These are phyloP conservation scores for Fusarium domesticum DNA, from an alignment of 2,329 filamentous ascomycete species.

Conservation along the genomic window DNA sequence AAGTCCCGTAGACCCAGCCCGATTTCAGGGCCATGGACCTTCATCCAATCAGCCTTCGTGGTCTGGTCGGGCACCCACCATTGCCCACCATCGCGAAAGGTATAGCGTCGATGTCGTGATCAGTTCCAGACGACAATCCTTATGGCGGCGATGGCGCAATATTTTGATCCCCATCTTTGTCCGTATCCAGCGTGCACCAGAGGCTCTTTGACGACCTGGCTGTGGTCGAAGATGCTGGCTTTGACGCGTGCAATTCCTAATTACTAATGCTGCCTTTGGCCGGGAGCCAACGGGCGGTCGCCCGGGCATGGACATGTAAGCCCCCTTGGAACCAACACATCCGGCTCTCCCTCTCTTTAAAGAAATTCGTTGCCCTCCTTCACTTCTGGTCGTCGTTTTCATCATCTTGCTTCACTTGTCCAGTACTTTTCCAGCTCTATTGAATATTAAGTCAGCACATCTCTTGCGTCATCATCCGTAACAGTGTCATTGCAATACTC, in stretches of 20 bases:
- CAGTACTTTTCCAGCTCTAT: conserved; percentile 19
- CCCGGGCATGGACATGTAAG: conserved; percentile 28
- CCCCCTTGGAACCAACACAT: conserved; percentile 21
- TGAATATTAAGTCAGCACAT: conserved; percentile 23
- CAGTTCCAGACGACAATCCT: conserved; percentile 34
- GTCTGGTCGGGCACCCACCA: conserved; percentile 25
- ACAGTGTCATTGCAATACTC: conserved; percentile 6
- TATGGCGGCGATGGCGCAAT: conserved; percentile 39
- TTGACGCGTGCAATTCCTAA: conserved; percentile 21
- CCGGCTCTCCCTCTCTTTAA: conserved; percentile 22
- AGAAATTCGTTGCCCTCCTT: conserved; percentile 27
- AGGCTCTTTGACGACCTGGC: conserved; percentile 16
- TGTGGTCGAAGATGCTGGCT: conserved; percentile 14
- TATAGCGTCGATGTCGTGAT: conserved; percentile 54
- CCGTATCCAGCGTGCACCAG: conserved; percentile 20
- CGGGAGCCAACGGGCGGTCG: conserved; percentile 27
- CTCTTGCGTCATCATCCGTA: conserved; percentile 25
- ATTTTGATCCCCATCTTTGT: conserved; percentile 28
- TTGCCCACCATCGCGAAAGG: conserved; percentile 46
- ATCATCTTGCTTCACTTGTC: conserved; percentile 10
- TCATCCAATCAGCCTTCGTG: conserved; percentile 36
- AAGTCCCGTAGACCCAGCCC: conserved; percentile 25
- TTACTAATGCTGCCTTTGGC: conserved; percentile 28
- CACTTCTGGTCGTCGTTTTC: conserved; percentile 21
- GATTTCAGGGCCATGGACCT: conserved; percentile 19